A percentile compares a stretch with the other conserved stretches of the same genome.
Conservation (phyloP, 441 rosid species). For the Gossypium aridum region DNA sequence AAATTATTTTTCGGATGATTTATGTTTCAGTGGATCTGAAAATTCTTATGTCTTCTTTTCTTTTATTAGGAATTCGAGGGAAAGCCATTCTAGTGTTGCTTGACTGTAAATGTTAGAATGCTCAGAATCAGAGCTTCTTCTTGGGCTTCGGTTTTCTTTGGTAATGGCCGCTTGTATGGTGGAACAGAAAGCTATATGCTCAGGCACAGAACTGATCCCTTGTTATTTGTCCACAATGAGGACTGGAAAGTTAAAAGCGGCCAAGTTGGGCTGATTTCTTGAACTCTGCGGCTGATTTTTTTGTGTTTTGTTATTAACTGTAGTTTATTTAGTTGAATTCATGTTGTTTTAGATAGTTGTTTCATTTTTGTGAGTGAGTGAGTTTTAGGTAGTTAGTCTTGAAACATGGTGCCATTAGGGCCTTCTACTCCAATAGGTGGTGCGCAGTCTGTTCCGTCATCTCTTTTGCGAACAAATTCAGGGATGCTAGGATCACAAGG, state of each 20-base stretch:
- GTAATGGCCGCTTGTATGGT: conserved; percentile 32
- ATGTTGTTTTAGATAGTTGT: conserved; percentile 39
- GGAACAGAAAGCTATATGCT: conserved; percentile 35
- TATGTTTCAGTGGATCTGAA: conserved; percentile 40
- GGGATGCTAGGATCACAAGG: conserved; percentile 77
- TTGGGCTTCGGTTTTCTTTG: conserved; percentile 29
- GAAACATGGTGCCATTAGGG: conserved; percentile 80
- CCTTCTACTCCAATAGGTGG: conserved; percentile 75
- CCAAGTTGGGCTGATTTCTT: conserved; percentile 24
- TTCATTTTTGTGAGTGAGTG: conserved; percentile 16
- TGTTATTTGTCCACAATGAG: conserved; percentile 25
- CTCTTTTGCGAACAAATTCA: conserved; percentile 69
- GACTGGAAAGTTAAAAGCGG: conserved; percentile 25
- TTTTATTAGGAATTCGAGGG: conserved; percentile 33
- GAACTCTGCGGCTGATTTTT: conserved; percentile 19
- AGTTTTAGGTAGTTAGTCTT: conserved; percentile 29
- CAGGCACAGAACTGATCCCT: conserved; percentile 24
- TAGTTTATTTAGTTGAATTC: conserved; percentile 23
- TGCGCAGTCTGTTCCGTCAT: conserved; percentile 63
- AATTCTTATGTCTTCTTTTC: conserved; percentile 21
- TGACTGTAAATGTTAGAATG: conserved; percentile 44
- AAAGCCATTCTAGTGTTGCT: conserved; percentile 22
- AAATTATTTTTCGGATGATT: conserved; percentile 8
- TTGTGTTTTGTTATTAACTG: conserved; percentile 24
- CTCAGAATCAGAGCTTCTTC: conserved; percentile 40